Base-by-base conservation (phyloP, 2,329 filamentous ascomycete genomes). In the Byssothecium circinans region DNA sequence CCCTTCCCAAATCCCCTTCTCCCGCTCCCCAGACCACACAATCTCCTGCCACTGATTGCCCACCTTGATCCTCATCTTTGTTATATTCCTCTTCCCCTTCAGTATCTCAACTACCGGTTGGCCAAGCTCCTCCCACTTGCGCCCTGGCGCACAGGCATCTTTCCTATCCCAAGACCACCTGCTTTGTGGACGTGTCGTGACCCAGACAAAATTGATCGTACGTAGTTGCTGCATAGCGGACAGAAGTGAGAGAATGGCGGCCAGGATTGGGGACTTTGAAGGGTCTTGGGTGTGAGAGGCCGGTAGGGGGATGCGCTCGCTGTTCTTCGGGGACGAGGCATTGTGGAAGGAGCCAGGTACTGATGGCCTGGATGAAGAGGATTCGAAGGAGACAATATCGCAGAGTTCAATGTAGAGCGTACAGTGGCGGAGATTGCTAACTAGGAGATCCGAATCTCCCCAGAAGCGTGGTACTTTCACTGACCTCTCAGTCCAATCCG, bases 361-460 rank as follows among this genome's bases (percentile, higher is more conserved):
- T 10, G 23, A 25, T 25, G 10, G 23, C 6, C 23, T 25, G 30
- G 52, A 52, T 12, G n/a, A 19, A 15, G 45, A 46, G 8, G 19
- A 8, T 6, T 30, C 2, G 15, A n/a, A 2, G 1, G 17, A 39
- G 3, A 29, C 41, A 8, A 51, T 55, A 8, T 45, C 47, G 5
- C 50, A 47, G 10, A 57, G 20, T 20, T 59, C 56, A 23, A 57
- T 48, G 40, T 50, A 56, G 2, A 59, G 27, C n/a, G 42, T 56
- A 38, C 54, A 57, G 25, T 48, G 48, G 11, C 56, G 36, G 2
- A 59, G 43, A 27, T 35, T 52, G 1, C 15, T 2, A 3, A 59
- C 33, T 17, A 56, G 33, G 8, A 20, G 29, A 25, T 23, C 17
- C 2, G 52, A 43, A 12, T 45, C 42, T 8, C 37, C 23, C 54